phyloP scores from a whole-genome alignment of 2,329 filamentous ascomycete genomes.

The Pezicula radicicola region DNA sequence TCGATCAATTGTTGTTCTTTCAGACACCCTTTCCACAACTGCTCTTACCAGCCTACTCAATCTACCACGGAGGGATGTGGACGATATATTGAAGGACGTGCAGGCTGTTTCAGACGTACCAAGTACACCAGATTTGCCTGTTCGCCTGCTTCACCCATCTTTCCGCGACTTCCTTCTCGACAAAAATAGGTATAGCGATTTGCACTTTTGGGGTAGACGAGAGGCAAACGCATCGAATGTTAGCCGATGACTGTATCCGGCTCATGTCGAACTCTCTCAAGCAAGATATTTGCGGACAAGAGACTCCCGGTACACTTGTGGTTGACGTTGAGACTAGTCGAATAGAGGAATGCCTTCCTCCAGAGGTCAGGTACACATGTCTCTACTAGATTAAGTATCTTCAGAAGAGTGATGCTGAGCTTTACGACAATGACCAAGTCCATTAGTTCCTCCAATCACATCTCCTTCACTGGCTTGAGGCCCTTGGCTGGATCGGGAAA shows the following conservation, averaged over 20 bases:
- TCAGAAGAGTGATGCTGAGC: constrained; percentile 21
- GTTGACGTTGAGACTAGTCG: constrained; percentile 17
- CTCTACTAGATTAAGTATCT: constrained; percentile 36
- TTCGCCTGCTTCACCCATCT: neutral
- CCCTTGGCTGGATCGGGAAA: constrained; percentile 1
- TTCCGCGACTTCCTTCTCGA: constrained; percentile 16
- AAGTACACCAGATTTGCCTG: neutral
- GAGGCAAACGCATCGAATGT: constrained; percentile 23
- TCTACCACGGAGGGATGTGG: neutral
- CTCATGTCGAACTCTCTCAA: constrained; percentile 31
- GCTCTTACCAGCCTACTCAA: neutral
- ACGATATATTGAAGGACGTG: neutral
- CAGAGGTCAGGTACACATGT: constrained; percentile 36
- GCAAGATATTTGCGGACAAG: constrained; percentile 32
- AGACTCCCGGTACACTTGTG: constrained; percentile 20
- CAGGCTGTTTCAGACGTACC: neutral
- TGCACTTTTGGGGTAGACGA: constrained; percentile 36
- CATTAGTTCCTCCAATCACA: constrained; percentile 33
- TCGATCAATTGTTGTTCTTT: too few relatives aligned
- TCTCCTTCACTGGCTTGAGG: constrained; percentile 30
- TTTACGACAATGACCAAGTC: constrained; percentile 25
- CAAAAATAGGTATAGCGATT: constrained; percentile 19
- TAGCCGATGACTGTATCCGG: constrained; percentile 32
- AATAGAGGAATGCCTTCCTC: constrained; percentile 21
- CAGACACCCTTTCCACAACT: neutral